These are phyloP conservation scores for Nicotiana sylvestris DNA, from an alignment of 257 asterid genomes.

Conservation along the genomic window DNA sequence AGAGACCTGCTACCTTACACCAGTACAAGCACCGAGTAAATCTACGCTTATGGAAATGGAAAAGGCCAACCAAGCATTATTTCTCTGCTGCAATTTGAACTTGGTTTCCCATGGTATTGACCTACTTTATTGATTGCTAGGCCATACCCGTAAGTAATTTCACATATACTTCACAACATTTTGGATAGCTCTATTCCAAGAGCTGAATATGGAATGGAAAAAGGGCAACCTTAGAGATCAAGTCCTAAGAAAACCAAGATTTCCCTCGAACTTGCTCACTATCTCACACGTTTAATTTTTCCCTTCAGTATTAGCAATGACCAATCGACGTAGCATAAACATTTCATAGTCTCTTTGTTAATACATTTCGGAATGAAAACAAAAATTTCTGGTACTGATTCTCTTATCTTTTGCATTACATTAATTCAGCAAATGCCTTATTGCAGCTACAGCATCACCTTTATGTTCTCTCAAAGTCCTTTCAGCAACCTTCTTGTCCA, in stretches of 20 bases:
- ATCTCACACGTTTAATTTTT: not conserved
- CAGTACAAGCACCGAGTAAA: no score
- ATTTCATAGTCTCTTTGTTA: not conserved
- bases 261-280: not conserved
- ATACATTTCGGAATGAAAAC: not conserved
- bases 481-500: conserved; percentile 64
- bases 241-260: not conserved
- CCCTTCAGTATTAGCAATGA: not conserved
- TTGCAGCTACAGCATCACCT: conserved; percentile 92
- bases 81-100: not conserved
- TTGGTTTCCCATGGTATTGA: not conserved
- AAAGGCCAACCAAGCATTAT: not conserved
- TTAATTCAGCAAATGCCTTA: conserved; percentile 61
- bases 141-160: not conserved
- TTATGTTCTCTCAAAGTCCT: conserved; percentile 86
- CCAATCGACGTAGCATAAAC: not conserved
- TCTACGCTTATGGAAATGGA: not conserved
- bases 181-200: not conserved
- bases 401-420: not conserved
- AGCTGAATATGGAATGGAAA: not conserved
- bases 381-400: not conserved
- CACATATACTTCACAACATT: not conserved
- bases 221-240: not conserved
- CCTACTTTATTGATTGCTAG: not conserved
- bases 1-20: not conserved